Evolutionary conservation across 176 grass and related monocot species (phyloP), one percentile per base, ranked within the genome.

Genomic region (Hsuehochloa calcarea): DNA sequence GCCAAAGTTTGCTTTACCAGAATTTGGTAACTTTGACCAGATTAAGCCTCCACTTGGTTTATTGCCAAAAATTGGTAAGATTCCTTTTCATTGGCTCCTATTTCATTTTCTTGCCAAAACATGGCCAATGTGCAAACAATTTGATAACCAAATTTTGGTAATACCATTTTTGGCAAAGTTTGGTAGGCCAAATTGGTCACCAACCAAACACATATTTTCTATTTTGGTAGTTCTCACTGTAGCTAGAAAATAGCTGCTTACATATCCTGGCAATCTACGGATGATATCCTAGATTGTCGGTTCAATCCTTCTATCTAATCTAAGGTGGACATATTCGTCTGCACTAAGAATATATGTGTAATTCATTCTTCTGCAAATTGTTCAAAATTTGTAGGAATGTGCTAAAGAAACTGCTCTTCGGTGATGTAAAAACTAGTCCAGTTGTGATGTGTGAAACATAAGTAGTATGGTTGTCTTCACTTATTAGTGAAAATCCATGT

Each of bases 361-460:
- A 56, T 52, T 74, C 22, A 26, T 74, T 79, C 8, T 80, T 16
- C 47, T 50, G 13, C 13, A 50, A 50, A 14, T 50, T 16, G 46
- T 49, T 49, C 47, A 50, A 50, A 62, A 22, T 43, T 62, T 44
- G 15, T 47, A 16, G 47, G 47, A 25, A 37, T 39, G 20, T 72
- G 39, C 25, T 63, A 70, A 73, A 73, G 39, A 73, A 72, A 26
- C 23, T 72, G 63, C 22, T 38, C 4, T 74, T 73, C 5, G 13
- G 41, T 60, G 81, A 83, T 74, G 27, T n/a, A 47, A 74, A 22
- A 83, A 19, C 19, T 50, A 74, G 27, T 49, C 20, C 44, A 65
- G 27, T 29, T 56, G 10, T 65, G 77, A 64, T 43, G 45, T 75
- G 69, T 75, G 59, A 63, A 64, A 39, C 59, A 84, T 41, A 71